Evolutionary conservation across 768 basidiomycete species (phyloP).

Genomic region (Inosperma sp.): DNA sequence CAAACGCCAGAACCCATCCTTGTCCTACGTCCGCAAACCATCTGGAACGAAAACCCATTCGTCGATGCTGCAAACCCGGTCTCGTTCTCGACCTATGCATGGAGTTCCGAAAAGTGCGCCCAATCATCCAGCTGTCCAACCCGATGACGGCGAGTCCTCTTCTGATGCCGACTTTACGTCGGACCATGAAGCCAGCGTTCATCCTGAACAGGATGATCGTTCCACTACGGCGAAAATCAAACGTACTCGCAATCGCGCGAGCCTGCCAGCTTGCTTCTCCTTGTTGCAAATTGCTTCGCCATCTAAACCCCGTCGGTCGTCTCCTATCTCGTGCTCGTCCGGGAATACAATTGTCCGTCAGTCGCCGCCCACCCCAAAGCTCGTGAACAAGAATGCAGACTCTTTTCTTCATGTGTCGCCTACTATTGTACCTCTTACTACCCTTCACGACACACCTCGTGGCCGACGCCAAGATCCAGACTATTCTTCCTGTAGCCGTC

Average conservation of each 20-base stretch:
- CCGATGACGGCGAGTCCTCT: constrained; percentile 44
- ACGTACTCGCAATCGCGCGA: constrained; percentile 61
- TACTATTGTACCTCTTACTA: constrained; percentile 21
- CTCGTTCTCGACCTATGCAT: constrained; percentile 37
- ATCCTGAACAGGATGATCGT: constrained; percentile 23
- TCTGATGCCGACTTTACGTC: constrained; percentile 38
- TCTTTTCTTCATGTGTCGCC: constrained; percentile 20
- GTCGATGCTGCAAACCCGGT: constrained; percentile 53
- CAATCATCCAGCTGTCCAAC: constrained; percentile 34
- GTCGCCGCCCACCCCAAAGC: constrained; percentile 62
- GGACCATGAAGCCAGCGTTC: constrained; percentile 27
- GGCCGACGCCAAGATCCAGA: constrained; percentile 46
- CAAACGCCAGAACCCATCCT: constrained; percentile 30
- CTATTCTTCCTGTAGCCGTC: constrained; percentile 24
- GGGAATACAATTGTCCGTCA: constrained; percentile 43
- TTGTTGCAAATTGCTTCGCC: constrained; percentile 53
- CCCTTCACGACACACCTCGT: constrained; percentile 44
- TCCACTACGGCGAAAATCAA: constrained; percentile 36
- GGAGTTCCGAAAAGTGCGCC: constrained; percentile 42
- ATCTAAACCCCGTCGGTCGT: constrained; percentile 24
- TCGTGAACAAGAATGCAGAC: constrained; percentile 30
- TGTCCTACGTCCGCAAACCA: constrained; percentile 65
- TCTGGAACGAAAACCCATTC: constrained; percentile 68
- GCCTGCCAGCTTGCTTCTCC: constrained; percentile 73
- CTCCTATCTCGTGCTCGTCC: constrained; percentile 47